phyloP scores from a whole-genome alignment of 2,329 filamentous ascomycete species.

The Penicillium sp. region DNA sequence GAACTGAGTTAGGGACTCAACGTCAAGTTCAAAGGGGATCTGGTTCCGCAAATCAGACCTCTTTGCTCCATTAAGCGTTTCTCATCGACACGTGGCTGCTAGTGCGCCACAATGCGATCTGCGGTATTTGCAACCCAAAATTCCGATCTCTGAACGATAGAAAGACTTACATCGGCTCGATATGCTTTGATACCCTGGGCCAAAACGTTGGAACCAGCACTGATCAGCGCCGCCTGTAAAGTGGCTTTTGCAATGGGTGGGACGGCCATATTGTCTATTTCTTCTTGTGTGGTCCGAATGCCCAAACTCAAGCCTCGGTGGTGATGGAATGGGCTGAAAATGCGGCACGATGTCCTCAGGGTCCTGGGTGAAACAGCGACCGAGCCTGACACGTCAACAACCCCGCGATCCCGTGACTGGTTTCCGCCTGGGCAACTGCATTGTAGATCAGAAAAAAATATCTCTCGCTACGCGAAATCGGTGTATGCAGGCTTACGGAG shows the following conservation, averaged over 20 bases:
- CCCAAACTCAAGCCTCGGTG: not conserved
- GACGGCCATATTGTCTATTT: constrained; percentile 20
- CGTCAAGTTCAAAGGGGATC: constrained; percentile 50
- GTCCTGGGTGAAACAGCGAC: not conserved
- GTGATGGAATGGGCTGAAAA: not conserved
- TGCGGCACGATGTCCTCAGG: not conserved
- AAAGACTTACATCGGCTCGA: constrained; percentile 41
- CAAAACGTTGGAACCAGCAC: constrained; percentile 56
- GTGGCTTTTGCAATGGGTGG: constrained; percentile 57
- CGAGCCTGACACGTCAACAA: not conserved
- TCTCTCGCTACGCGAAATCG: too few species aligned
- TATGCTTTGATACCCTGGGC: constrained; percentile 58
- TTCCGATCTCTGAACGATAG: not conserved
- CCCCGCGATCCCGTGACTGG: not conserved
- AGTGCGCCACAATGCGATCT: too few species aligned
- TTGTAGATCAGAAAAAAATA: too few species aligned
- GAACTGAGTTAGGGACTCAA: constrained; percentile 55
- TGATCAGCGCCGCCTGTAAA: constrained; percentile 55
- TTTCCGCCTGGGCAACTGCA: too few species aligned
- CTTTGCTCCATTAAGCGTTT: too few species aligned
- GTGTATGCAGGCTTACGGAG: too few species aligned
- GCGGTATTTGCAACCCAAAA: too few species aligned
- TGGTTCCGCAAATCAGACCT: constrained; percentile 13
- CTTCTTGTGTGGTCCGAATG: not conserved
- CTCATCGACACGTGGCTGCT: too few species aligned